Evolutionary conservation across 208 protist genomes (phyloP).

Genomic region (Acanthamoeba quina): DNA sequence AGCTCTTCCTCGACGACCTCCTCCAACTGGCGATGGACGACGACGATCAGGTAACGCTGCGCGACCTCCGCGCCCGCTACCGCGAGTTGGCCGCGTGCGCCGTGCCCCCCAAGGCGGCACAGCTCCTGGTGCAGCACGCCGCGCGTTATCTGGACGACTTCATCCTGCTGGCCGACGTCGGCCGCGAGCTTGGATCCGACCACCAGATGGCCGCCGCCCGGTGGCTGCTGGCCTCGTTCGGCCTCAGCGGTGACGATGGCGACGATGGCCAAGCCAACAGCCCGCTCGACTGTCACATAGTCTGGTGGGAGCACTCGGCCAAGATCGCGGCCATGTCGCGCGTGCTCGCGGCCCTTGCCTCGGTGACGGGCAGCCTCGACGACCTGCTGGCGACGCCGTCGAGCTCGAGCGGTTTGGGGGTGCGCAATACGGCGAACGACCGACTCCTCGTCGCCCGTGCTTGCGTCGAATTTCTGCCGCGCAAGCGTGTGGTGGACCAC

Average conservation of each 20-base stretch:
- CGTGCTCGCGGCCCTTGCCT: constrained; percentile 1
- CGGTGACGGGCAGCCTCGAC: constrained; percentile 3
- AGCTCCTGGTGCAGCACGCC: not conserved
- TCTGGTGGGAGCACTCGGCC: constrained; percentile 17
- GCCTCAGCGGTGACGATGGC: not conserved
- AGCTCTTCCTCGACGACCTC: constrained; percentile 23
- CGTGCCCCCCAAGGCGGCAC: not conserved
- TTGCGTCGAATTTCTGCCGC: not conserved
- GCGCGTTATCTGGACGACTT: constrained; percentile 13
- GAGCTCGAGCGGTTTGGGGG: not conserved
- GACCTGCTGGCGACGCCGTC: not conserved
- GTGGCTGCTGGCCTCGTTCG: too few species aligned
- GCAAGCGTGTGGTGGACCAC: not conserved
- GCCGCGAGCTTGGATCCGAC: not conserved
- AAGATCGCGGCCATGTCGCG: not conserved
- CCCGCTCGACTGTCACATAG: constrained; percentile 1
- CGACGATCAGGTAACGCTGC: not conserved
- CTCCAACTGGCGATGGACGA: not conserved
- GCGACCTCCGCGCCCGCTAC: not conserved
- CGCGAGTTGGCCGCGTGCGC: not conserved
- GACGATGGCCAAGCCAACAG: not conserved
- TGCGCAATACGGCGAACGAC: not conserved
- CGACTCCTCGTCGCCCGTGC: not conserved
- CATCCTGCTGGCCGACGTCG: not conserved
- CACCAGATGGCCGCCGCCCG: not conserved